Conservation (phyloP, 2,329 filamentous ascomycete genomes). For the Dothiorella sarmentorum region DNA sequence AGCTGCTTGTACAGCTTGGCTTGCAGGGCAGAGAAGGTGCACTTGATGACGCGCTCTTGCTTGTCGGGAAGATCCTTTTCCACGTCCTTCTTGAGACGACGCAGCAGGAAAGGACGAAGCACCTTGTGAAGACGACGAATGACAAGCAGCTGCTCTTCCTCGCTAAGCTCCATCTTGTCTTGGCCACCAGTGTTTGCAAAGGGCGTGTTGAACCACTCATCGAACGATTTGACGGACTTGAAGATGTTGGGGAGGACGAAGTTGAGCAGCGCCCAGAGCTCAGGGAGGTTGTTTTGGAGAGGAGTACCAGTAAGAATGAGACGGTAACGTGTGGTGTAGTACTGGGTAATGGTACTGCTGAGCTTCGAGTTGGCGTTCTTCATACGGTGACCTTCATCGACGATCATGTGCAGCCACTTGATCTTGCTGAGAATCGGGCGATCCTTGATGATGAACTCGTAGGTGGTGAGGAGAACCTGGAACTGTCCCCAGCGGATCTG, state of each 20-base stretch:
- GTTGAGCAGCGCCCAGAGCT: conserved; percentile 97
- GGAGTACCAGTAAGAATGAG: conserved; percentile 97
- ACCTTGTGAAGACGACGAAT: conserved; percentile 99
- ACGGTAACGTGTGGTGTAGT: conserved; percentile 92
- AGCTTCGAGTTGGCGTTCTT: conserved; percentile 97
- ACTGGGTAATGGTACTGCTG: conserved; percentile 88
- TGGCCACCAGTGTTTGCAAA: conserved; percentile 97
- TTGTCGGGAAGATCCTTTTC: conserved; percentile 99
- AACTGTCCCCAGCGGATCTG: conserved; percentile 93
- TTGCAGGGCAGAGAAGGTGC: conserved; percentile 93
- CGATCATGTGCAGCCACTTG: conserved; percentile 99
- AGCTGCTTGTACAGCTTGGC: conserved; percentile 96
- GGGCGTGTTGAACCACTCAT: conserved; percentile 99
- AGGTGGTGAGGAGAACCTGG: conserved; percentile 94
- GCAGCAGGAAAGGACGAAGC: conserved; percentile 89
- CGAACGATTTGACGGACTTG: conserved; percentile 97
- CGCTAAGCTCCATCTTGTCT: conserved; percentile 97
- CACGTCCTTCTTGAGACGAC: conserved; percentile 98
- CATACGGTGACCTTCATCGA: conserved; percentile 99
- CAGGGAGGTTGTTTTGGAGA: conserved; percentile 92
- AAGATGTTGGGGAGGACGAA: conserved; percentile 98
- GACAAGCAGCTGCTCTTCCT: conserved; percentile 99
- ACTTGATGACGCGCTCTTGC: conserved; percentile 98
- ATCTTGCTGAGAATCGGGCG: conserved; percentile 93
- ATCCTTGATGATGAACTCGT: conserved; percentile 99